Base-by-base conservation (phyloP, 371 early-diverging fungal species). In the Mortierella sp. region DNA sequence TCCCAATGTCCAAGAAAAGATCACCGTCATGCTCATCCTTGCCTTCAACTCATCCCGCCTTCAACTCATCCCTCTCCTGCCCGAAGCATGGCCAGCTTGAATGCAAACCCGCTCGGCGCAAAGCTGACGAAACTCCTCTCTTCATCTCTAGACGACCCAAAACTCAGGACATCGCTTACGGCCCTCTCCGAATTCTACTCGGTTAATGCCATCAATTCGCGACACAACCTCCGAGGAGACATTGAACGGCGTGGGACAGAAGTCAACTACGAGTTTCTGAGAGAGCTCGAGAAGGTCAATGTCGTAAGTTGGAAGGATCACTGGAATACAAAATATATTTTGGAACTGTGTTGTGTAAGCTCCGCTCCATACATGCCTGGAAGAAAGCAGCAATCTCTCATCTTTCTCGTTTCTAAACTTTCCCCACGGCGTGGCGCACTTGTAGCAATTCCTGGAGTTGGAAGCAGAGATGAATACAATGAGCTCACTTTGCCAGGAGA, bases 171-270 rank as follows among this genome's bases (percentile, higher is more conserved):
- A 8, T 91, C 92, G 15, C 82, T 93, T 44, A 80, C 84, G 17
- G 85, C 91, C 4, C 80, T 94, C 24, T 89, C 92, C 0, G 88
- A 87, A 50, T 89, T 92, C 70, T 89, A 89, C 57, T 80, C 79
- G 19, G 63, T 83, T 30, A 88, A 91, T 80, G 83, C 87, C 19
- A 61, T 81, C 23, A 80, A 82, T 21, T 64, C 89, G 42, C 64
- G 87, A 56, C 81, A 87, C 30, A 87, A 87, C 72, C 81, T 94
- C 30, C 81, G 89, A 34, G 90, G 87, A 3, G 85, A 90, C n/a
- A 84, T 93, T 58, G 94, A 94, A 78, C 83, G 83, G 41, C 80
- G 86, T 54, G 88, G 85, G 42, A 85, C 90, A 30, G 82, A 82
- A 49, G 82, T 82, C 50, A 92, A 91, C 61, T 79, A 83, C 64